Base-by-base conservation (phyloP, 305 asterid genomes). In the Ilex paraguariensis region DNA sequence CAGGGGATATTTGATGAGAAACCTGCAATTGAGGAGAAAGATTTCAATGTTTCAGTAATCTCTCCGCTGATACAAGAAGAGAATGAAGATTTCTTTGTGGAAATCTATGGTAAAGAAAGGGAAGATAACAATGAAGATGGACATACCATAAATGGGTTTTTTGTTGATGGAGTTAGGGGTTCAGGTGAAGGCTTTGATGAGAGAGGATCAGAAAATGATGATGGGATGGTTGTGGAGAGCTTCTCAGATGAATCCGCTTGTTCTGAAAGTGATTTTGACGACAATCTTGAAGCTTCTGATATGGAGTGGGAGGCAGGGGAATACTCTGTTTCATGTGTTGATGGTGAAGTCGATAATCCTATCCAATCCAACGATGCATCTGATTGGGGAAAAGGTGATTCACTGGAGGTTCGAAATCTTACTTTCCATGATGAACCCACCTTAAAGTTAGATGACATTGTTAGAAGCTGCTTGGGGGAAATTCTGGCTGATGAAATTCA, bases 251-350 rank as follows among this genome's bases (percentile, higher is more conserved):
- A 51, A 51, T 13, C 59, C 32, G 31, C 55, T 10, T 8, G 12
- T 31, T 11, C 54, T 21, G 69, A 67, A 30, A 52, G 57, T 42
- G 66, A 60, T 49, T 49, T 31, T 14, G 6, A 13, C 59, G 73
- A 46, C 16, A 13, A 4, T 66, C 12, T 56, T 62, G 65, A 69
- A 63, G 75, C 62, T 49, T 83, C 87, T 10, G 84, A 80, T 62
- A 66, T 77, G 86, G 93, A 87, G 15, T 72, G 89, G 89, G 90
- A 78, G 61, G 77, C 16, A 2, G 81, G 80, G 56, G 48, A 55
- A 52, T 56, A 59, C 67, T 52, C 72, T 11, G 65, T 67, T 57
- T 61, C 67, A 57, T 68, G 63, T 64, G 67, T 79, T 54, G 86
- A 74, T 70, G 75, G 63, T 71, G 74, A 46, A 57, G 65, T 30